phyloP scores from a whole-genome alignment of 257 asterid species.

The Solanum piurae region DNA sequence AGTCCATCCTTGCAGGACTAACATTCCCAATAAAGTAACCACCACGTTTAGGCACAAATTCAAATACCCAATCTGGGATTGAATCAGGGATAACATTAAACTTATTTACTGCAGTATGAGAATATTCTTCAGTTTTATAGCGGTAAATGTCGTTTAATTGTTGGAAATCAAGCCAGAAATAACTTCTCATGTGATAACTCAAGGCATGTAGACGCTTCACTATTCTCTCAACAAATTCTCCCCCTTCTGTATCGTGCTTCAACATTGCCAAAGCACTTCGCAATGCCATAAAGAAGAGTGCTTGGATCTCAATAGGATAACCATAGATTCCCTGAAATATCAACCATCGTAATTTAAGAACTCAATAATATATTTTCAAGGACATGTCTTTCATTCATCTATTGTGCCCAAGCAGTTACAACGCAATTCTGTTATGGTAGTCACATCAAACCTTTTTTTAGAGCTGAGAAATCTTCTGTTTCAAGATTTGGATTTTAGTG shows the following conservation, averaged over 20 bases:
- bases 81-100: slow-evolving; percentile 74
- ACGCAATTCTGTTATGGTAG: neutral
- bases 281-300: slow-evolving; percentile 74
- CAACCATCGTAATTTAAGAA: neutral
- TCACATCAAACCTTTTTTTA: neutral
- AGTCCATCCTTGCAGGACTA: slow-evolving; percentile 77
- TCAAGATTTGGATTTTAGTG: neutral
- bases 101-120: slow-evolving; percentile 75
- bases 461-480: neutral
- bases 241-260: slow-evolving; percentile 57
- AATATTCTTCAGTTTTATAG: slow-evolving; percentile 66
- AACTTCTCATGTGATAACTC: slow-evolving; percentile 67
- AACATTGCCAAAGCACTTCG: slow-evolving; percentile 50
- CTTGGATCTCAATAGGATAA: slow-evolving; percentile 73
- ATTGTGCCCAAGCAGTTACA: neutral
- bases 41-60: slow-evolving; percentile 63
- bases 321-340: slow-evolving; percentile 64
- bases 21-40: slow-evolving; percentile 72
- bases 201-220: slow-evolving; percentile 67
- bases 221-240: slow-evolving; percentile 54
- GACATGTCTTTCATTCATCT: neutral
- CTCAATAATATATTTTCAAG: neutral
- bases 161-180: slow-evolving; percentile 74
- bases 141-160: slow-evolving; percentile 66
- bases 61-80: slow-evolving; percentile 71